These are phyloP conservation scores for Phytophthora capsici DNA, from an alignment of 352 stramenopile species.

Conservation along the genomic window DNA sequence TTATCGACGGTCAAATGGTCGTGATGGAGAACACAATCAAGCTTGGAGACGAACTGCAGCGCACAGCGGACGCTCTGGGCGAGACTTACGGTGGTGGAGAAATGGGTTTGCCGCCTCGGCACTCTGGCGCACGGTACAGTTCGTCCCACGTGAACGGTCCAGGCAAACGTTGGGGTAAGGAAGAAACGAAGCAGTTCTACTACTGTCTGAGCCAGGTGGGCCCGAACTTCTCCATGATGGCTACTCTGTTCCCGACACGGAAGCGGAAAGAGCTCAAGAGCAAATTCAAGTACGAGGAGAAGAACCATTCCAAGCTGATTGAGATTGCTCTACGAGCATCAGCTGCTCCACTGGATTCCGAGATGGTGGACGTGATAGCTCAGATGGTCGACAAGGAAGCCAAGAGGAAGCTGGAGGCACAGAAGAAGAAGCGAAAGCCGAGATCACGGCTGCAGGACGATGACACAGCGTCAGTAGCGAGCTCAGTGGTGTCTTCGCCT, in stretches of 20 bases:
- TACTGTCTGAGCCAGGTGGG: conserved; percentile 88
- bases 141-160: conserved; percentile 51
- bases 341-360: conserved; percentile 71
- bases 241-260: conserved; percentile 80
- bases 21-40: conserved; percentile 76
- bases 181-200: conserved; percentile 90
- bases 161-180: conserved; percentile 74
- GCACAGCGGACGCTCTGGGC: conserved; percentile 39
- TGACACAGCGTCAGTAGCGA: conserved; percentile 31
- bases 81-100: conserved; percentile 35
- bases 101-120: conserved; percentile 36
- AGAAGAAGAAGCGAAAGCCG: conserved; percentile 45
- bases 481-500: conserved; percentile 35
- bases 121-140: conserved; percentile 47
- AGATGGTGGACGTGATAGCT: conserved; percentile 82
- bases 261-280: conserved; percentile 87
- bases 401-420: conserved; percentile 56
- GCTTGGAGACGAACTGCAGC: conserved; percentile 52
- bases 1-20: conserved; percentile 89
- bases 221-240: conserved; percentile 89
- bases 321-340: conserved; percentile 83
- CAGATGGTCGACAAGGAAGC: conserved; percentile 82
- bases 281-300: conserved; percentile 91
- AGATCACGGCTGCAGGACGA: conserved; percentile 29
- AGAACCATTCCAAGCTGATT: conserved; percentile 73